Evolutionary conservation across 176 grass and related monocot genomes (phyloP).

Genomic region (Hyparrhenia diplandra): DNA sequence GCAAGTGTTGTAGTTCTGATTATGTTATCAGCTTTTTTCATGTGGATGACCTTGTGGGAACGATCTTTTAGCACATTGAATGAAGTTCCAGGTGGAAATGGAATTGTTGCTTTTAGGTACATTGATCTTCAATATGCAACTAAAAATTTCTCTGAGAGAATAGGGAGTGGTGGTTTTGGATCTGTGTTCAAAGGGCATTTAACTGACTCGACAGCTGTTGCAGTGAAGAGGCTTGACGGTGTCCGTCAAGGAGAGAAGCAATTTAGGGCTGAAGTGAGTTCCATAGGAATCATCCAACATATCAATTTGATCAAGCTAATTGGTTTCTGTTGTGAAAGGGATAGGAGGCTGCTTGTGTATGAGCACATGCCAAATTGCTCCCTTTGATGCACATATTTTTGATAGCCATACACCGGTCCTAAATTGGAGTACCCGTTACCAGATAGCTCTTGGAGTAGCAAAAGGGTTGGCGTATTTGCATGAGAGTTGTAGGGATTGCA

Average conservation of each 20-base stretch:
- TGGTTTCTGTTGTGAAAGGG: constrained; percentile 48
- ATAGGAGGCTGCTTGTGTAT: constrained; percentile 47
- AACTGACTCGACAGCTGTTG: constrained; percentile 23
- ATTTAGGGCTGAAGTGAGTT: constrained; percentile 54
- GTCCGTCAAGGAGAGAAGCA: constrained; percentile 46
- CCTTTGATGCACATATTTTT: constrained; percentile 44
- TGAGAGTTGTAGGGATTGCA: constrained; percentile 48
- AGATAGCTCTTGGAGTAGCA: constrained; percentile 38
- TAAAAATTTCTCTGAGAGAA: constrained; percentile 38
- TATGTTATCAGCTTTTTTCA: not conserved
- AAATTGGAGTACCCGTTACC: constrained; percentile 36
- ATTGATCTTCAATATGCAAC: constrained; percentile 29
- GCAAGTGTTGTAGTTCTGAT: constrained; percentile 3
- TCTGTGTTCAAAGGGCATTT: constrained; percentile 44
- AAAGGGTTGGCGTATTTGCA: constrained; percentile 61
- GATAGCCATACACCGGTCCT: not conserved
- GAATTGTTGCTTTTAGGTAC: constrained; percentile 29
- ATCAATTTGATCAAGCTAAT: constrained; percentile 49
- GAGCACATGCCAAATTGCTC: constrained; percentile 54
- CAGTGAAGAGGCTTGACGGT: constrained; percentile 48
- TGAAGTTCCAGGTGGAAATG: constrained; percentile 16
- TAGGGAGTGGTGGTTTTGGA: constrained; percentile 54
- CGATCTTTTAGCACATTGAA: not conserved
- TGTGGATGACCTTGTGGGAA: constrained; percentile 14
- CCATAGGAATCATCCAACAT: constrained; percentile 54